Evolutionary conservation across 495 filamentous ascomycete species (phyloP).

Genomic region (Trichodelitschia bisporula): DNA sequence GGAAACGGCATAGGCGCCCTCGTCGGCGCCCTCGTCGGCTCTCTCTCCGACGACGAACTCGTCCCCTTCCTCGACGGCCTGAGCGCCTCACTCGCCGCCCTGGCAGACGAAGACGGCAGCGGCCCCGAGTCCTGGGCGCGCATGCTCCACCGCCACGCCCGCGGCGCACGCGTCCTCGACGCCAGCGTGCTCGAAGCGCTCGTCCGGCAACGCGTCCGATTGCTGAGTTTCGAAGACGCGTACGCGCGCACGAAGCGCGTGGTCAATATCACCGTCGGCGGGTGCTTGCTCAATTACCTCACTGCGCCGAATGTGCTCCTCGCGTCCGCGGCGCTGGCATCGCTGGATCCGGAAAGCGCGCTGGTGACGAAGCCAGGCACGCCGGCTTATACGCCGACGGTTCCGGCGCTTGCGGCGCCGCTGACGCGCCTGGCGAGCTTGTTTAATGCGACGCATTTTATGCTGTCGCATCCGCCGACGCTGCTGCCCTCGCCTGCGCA

Average conservation of each 20-base stretch:
- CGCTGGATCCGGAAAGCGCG: constrained; percentile 25
- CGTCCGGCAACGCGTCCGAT: constrained; percentile 63
- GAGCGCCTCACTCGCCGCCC: constrained; percentile 63
- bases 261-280: constrained; percentile 80
- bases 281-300: constrained; percentile 69
- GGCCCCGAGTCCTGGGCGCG: constrained; percentile 32
- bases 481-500: constrained; percentile 44
- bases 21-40: constrained; percentile 71
- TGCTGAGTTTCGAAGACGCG: constrained; percentile 85
- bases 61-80: constrained; percentile 49
- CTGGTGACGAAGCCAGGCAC: too few relatives aligned
- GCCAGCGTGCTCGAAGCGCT: constrained; percentile 62
- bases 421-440: constrained; percentile 66
- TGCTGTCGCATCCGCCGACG: constrained; percentile 53
- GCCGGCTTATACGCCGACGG: too few relatives aligned
- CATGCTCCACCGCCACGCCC: constrained; percentile 36
- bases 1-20: constrained; percentile 79
- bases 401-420: too few relatives aligned
- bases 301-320: constrained; percentile 91
- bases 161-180: constrained; percentile 66
- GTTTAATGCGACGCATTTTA: constrained; percentile 84
- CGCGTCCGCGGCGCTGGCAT: constrained; percentile 83
- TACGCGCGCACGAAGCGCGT: constrained; percentile 67
- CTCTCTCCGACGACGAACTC: constrained; percentile 74
- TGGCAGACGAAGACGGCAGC: constrained; percentile 18